Evolutionary conservation across 2,329 filamentous ascomycete species (phyloP).

Genomic region (Alternaria sp.): DNA sequence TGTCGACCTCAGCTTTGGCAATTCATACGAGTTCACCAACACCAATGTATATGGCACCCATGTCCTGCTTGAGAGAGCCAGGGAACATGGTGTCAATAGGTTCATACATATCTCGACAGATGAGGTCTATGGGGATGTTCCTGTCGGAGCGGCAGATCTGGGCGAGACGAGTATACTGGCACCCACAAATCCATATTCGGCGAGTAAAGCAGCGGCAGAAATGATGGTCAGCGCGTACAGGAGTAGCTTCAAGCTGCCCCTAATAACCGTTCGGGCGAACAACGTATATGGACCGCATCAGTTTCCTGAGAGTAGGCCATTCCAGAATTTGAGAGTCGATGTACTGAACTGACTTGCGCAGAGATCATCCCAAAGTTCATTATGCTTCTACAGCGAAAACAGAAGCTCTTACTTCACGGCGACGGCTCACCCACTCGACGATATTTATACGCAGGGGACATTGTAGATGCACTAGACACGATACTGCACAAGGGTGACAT

Average conservation of each 20-base stretch:
- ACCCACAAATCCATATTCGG: constrained; percentile 82
- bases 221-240: constrained; percentile 88
- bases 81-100: constrained; percentile 71
- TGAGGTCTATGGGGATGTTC: constrained; percentile 84
- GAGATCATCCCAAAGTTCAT: constrained; percentile 86
- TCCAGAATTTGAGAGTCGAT: no score
- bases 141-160: constrained; percentile 72
- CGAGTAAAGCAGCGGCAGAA: constrained; percentile 80
- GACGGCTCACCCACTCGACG: constrained; percentile 75
- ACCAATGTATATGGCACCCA: constrained; percentile 88
- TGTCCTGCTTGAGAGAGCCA: constrained; percentile 77
- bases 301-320: constrained; percentile 76
- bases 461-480: constrained; percentile 81
- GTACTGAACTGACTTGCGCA: constrained; percentile 42
- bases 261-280: constrained; percentile 81
- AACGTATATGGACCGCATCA: constrained; percentile 88
- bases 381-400: constrained; percentile 69
- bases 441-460: constrained; percentile 80
- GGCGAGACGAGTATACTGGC: constrained; percentile 75
- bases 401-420: constrained; percentile 76
- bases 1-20: constrained; percentile 81
- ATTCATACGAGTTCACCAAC: constrained; percentile 80
- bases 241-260: constrained; percentile 80
- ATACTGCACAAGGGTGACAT: constrained; percentile 78
- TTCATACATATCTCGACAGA: constrained; percentile 87